Conservation (phyloP, 2,329 filamentous ascomycete genomes). For the Penicillium sp. region DNA sequence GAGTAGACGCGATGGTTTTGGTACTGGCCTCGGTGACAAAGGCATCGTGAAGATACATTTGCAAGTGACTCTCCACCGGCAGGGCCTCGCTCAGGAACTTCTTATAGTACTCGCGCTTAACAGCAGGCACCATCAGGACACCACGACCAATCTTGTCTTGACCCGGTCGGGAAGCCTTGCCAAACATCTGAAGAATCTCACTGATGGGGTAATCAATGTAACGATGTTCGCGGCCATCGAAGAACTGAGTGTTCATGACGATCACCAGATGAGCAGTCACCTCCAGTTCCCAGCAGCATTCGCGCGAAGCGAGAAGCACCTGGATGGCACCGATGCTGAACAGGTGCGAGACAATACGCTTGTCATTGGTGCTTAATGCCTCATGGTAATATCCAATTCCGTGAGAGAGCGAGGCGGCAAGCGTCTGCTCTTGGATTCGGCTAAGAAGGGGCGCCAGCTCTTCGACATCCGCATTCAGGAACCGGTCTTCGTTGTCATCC, state of each 20-base stretch:
- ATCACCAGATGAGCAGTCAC: conserved; percentile 86
- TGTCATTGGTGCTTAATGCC: conserved; percentile 83
- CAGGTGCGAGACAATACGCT: conserved; percentile 88
- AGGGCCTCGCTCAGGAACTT: conserved; percentile 97
- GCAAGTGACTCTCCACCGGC: conserved; percentile 90
- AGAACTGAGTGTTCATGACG: conserved; percentile 97
- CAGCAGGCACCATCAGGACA: conserved; percentile 92
- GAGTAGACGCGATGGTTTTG: conserved; percentile 90
- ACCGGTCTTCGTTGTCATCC: conserved; percentile 90
- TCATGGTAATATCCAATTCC: conserved; percentile 98
- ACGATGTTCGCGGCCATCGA: conserved; percentile 91
- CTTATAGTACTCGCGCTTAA: conserved; percentile 97
- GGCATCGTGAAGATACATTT: conserved; percentile 88
- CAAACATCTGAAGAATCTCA: conserved; percentile 97
- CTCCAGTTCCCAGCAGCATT: conserved; percentile 95
- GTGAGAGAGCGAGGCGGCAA: conserved; percentile 87
- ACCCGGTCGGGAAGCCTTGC: conserved; percentile 78
- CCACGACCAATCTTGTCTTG: conserved; percentile 80
- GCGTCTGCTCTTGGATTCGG: conserved; percentile 78
- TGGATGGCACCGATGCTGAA: conserved; percentile 89
- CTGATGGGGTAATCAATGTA: conserved; percentile 95
- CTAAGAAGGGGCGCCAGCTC: conserved; percentile 81
- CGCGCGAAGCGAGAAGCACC: conserved; percentile 76
- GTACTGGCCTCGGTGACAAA: conserved; percentile 98
- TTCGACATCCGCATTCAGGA: conserved; percentile 79